Percentiles rank a stretch among this genome's conserved stretches.
phyloP scores from a whole-genome alignment of 371 early-diverging fungal species.

The Mortierella sp. region DNA sequence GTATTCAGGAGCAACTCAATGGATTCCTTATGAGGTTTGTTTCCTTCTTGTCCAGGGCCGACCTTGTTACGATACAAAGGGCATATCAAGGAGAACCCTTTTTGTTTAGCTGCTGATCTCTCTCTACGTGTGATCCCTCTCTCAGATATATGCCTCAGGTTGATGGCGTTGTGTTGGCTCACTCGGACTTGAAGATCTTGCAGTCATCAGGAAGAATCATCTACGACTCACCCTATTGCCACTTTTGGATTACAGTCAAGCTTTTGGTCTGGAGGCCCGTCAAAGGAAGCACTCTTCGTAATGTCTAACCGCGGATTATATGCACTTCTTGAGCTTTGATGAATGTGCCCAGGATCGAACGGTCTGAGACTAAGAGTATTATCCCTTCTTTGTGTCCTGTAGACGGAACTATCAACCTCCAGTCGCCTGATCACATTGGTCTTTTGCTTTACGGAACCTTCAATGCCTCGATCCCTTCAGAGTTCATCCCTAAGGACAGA shows the following conservation, averaged over 20 bases:
- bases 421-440: constrained; percentile 96
- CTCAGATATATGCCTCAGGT: constrained; percentile 85
- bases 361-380: too few relatives aligned
- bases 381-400: constrained; percentile 9
- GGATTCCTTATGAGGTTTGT: constrained; percentile 87
- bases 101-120: neutral
- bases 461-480: constrained; percentile 93
- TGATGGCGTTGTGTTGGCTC: constrained; percentile 89
- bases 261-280: constrained; percentile 88
- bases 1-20: constrained; percentile 85
- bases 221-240: constrained; percentile 87
- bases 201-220: constrained; percentile 75
- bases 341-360: neutral
- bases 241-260: constrained; percentile 78
- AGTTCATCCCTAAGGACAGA: constrained; percentile 78
- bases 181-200: constrained; percentile 72
- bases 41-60: too few relatives aligned
- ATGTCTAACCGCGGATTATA: too few relatives aligned
- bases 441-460: constrained; percentile 92
- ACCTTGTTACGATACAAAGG: too few relatives aligned
- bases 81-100: too few relatives aligned
- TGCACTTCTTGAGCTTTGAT: too few relatives aligned
- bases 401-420: constrained; percentile 92
- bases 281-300: constrained; percentile 76
- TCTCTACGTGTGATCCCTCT: neutral